phyloP scores from a whole-genome alignment of 805 yeast genomes.

The Metschnikowia lochheadii region DNA sequence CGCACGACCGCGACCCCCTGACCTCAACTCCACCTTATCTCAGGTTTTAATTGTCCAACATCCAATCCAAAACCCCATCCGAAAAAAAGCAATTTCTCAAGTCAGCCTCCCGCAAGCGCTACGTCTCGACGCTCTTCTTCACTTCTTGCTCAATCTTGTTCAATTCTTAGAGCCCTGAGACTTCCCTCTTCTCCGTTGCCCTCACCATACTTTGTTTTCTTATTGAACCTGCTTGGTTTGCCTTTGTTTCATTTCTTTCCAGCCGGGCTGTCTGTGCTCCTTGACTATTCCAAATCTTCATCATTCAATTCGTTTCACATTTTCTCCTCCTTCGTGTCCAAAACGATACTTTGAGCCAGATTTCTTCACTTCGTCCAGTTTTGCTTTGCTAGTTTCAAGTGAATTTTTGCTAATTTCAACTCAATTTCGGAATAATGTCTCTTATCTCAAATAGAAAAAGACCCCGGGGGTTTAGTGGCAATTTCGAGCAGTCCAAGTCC shows the following conservation, averaged over 20 bases:
- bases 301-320: neutral
- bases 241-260: neutral
- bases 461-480: slow-evolving; percentile 43
- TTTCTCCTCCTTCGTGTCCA: neutral
- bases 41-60: neutral
- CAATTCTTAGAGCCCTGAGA: neutral
- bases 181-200: neutral
- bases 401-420: neutral
- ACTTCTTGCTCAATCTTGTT: neutral
- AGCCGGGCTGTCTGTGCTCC: neutral
- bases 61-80: neutral
- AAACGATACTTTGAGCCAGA: neutral
- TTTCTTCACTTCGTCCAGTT: neutral
- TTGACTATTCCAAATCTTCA: neutral
- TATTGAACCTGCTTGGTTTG: neutral
- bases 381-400: neutral
- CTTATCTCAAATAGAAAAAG: slow-evolving; percentile 40
- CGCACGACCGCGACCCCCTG: slow-evolving; percentile 3
- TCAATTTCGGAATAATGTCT: slow-evolving; percentile 21
- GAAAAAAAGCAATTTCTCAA: no score
- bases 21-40: slow-evolving; percentile 2
- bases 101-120: neutral
- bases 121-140: neutral
- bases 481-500: slow-evolving; percentile 24
- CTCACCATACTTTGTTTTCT: neutral